Conservation (phyloP, 179 eudicot species). For the Heliamphora ciliata region DNA sequence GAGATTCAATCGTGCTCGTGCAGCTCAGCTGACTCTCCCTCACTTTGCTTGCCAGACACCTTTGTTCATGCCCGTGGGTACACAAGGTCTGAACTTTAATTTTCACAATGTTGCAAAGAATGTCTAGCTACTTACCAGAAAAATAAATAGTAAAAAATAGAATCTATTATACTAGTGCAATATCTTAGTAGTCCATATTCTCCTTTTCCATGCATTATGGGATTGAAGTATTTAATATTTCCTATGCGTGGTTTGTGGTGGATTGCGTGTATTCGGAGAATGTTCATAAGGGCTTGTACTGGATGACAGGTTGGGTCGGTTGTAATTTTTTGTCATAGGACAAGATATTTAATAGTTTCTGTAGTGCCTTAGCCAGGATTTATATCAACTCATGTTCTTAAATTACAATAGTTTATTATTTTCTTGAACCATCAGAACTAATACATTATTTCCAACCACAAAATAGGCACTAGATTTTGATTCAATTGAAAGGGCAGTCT, state of each 20-base stretch:
- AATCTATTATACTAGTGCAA: neutral
- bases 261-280: too few relatives aligned
- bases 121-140: neutral
- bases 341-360: too few relatives aligned
- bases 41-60: constrained; percentile 79
- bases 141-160: neutral
- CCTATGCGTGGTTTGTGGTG: too few relatives aligned
- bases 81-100: constrained; percentile 51
- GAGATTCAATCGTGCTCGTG: constrained; percentile 86
- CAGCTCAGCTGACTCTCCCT: constrained; percentile 69
- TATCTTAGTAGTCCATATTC: neutral
- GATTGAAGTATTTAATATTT: too few relatives aligned
- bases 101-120: neutral
- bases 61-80: constrained; percentile 95
- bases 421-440: neutral
- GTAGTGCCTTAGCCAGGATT: neutral
- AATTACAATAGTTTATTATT: neutral
- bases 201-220: too few relatives aligned
- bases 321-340: too few relatives aligned
- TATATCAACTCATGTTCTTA: neutral
- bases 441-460: neutral
- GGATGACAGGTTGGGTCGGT: too few relatives aligned
- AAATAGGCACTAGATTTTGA: neutral
- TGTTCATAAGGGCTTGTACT: too few relatives aligned
- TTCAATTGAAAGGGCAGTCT: neutral